These are phyloP conservation scores for Amanita fuliginea DNA, from an alignment of 768 basidiomycete species.

Conservation along the genomic window DNA sequence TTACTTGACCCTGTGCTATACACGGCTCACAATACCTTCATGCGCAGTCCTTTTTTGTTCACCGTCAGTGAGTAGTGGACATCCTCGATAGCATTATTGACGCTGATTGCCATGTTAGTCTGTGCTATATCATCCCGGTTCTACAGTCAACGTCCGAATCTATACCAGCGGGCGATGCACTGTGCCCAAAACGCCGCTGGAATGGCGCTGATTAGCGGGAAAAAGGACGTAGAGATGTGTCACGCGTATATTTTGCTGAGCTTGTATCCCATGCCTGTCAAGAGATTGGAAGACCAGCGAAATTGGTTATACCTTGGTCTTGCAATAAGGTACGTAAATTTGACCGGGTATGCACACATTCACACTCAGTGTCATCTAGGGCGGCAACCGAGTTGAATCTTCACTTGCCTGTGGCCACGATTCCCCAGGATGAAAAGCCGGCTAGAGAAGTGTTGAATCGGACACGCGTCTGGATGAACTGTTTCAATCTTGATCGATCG, in stretches of 20 bases:
- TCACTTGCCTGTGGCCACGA: conserved; percentile 63
- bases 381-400: conserved; percentile 86
- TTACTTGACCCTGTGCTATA: conserved; percentile 77
- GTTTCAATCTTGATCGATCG: conserved; percentile 85
- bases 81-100: neutral
- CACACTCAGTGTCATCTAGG: conserved; percentile 29
- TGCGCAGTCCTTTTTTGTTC: conserved; percentile 84
- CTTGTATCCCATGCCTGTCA: conserved; percentile 64
- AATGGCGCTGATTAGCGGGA: conserved; percentile 61
- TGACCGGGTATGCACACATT: neutral
- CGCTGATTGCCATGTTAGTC: conserved; percentile 29
- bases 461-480: conserved; percentile 83
- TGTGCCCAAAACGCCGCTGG: conserved; percentile 72
- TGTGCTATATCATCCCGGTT: conserved; percentile 85
- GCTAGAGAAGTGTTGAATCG: conserved; percentile 85
- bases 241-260: conserved; percentile 76
- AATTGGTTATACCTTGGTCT: conserved; percentile 86
- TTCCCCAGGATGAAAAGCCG: conserved; percentile 69
- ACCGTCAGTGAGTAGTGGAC: conserved; percentile 61
- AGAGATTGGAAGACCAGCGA: conserved; percentile 83
- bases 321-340: conserved; percentile 56
- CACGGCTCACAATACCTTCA: conserved; percentile 69
- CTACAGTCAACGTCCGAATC: conserved; percentile 54
- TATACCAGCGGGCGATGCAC: conserved; percentile 64
- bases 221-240: conserved; percentile 76